These are phyloP conservation scores for Salmacisia buchloeana DNA, from an alignment of 1,284 basidiomycete species.

Conservation along the genomic window DNA sequence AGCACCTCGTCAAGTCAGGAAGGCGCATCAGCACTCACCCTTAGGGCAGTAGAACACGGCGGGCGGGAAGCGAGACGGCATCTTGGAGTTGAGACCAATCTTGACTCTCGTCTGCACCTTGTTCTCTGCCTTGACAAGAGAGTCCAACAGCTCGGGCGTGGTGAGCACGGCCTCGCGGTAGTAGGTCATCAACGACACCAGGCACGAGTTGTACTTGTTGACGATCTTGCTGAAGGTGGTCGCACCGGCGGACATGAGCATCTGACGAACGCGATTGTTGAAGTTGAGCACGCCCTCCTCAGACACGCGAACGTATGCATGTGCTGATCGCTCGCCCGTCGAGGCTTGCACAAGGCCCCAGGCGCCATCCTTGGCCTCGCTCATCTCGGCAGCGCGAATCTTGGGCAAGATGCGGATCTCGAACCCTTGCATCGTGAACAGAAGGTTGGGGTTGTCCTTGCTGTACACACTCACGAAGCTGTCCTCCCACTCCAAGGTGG, in stretches of 20 bases:
- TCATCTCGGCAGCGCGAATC: slow-evolving; percentile 85
- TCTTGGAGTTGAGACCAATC: slow-evolving; percentile 96
- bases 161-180: slow-evolving; percentile 99
- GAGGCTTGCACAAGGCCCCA: slow-evolving; percentile 91
- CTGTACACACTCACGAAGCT: slow-evolving; percentile 68
- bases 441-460: slow-evolving; percentile 91
- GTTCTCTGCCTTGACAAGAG: slow-evolving; percentile 50
- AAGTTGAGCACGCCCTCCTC: slow-evolving; percentile 71
- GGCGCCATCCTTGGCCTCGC: slow-evolving; percentile 94
- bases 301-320: slow-evolving; percentile 93
- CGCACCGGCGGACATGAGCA: slow-evolving; percentile 96
- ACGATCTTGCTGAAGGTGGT: slow-evolving; percentile 99
- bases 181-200: slow-evolving; percentile 69
- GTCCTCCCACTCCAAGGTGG: slow-evolving; percentile 86
- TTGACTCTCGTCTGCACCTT: slow-evolving; percentile 89
- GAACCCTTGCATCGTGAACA: slow-evolving; percentile 98
- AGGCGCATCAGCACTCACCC: not conserved
- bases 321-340: slow-evolving; percentile 95
- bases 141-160: slow-evolving; percentile 73
- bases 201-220: slow-evolving; percentile 97
- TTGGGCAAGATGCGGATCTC: slow-evolving; percentile 95
- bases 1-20: not conserved
- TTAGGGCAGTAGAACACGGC: slow-evolving; percentile 63
- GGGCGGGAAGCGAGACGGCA: slow-evolving; percentile 84
- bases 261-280: slow-evolving; percentile 68